phyloP scores from a whole-genome alignment of 257 asterid genomes.

The Penstemon barbatus region DNA sequence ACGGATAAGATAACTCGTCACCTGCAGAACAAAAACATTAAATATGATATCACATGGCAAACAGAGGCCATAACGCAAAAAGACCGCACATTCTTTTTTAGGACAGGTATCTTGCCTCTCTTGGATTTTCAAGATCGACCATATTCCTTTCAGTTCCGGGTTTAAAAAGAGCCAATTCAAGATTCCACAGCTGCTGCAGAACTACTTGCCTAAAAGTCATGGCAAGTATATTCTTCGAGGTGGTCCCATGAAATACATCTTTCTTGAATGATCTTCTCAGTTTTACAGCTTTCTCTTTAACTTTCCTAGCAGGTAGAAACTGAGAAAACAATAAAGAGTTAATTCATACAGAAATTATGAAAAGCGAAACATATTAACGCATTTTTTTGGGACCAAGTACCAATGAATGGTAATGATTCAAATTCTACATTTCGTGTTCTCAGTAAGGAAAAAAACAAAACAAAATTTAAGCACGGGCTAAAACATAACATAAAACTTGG shows the following conservation, averaged over 20 bases:
- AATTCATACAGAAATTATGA: not conserved
- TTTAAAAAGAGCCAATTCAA: slow-evolving; percentile 61
- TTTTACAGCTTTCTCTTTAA: slow-evolving; percentile 67
- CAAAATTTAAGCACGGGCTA: too few species aligned
- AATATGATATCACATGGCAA: slow-evolving; percentile 41
- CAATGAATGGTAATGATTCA: too few species aligned
- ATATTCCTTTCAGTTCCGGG: slow-evolving; percentile 73
- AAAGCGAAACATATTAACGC: not conserved
- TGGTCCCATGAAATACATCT: slow-evolving; percentile 50
- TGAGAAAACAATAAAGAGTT: slow-evolving; percentile 34
- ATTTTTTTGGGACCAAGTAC: too few species aligned
- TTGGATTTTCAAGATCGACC: slow-evolving; percentile 65
- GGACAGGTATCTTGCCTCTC: slow-evolving; percentile 59
- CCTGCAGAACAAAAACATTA: slow-evolving; percentile 81
- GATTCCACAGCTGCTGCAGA: slow-evolving; percentile 69
- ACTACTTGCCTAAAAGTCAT: slow-evolving; percentile 92
- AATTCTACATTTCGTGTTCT: too few species aligned
- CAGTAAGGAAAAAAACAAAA: too few species aligned
- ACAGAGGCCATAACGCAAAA: slow-evolving; percentile 14
- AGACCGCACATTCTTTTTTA: slow-evolving; percentile 5
- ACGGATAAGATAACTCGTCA: slow-evolving; percentile 80
- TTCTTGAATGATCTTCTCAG: slow-evolving; percentile 53
- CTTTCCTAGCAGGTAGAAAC: slow-evolving; percentile 84
- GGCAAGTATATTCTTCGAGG: slow-evolving; percentile 68
- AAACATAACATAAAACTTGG: not conserved